Conservation (phyloP, 228 moss, liverwort and hornwort genomes). For the Sphagnum fallax region DNA sequence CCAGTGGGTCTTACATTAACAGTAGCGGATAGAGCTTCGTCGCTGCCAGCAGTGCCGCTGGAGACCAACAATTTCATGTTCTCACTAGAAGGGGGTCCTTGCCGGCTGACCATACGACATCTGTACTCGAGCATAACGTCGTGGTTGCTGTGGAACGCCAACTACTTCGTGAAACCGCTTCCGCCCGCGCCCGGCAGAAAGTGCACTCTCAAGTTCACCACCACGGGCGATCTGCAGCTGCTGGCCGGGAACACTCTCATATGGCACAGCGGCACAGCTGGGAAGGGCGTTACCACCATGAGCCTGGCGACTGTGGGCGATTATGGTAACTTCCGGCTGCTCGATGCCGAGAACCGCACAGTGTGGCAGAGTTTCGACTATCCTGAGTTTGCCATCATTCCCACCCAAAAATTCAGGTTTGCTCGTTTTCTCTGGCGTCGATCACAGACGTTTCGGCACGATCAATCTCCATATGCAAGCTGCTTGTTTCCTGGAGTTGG, state of each 20-base stretch:
- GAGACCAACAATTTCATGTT: neutral
- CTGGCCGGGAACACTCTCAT: conserved; percentile 3
- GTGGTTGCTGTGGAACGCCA: conserved; percentile 27
- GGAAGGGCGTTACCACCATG: conserved; percentile 14
- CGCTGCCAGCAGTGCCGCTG: too few relatives aligned
- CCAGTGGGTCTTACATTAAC: too few relatives aligned
- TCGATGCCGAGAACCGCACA: neutral
- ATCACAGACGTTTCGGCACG: too few relatives aligned
- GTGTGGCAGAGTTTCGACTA: conserved; percentile 10
- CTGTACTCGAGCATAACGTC: neutral
- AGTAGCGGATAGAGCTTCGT: too few relatives aligned
- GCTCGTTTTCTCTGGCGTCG: too few relatives aligned
- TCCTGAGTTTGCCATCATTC: conserved; percentile 26
- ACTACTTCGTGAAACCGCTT: conserved; percentile 26
- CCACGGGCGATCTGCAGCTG: conserved; percentile 26
- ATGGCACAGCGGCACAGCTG: conserved; percentile 30
- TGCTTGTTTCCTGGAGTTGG: too few relatives aligned
- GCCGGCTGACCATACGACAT: neutral
- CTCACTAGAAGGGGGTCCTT: neutral
- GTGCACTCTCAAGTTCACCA: conserved; percentile 24
- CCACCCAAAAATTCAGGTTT: conserved; percentile 23
- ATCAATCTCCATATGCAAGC: too few relatives aligned
- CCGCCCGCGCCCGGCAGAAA: neutral
- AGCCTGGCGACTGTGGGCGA: conserved; percentile 12
- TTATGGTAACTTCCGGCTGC: conserved; percentile 18